These are phyloP conservation scores for Fomitopsis serialis DNA, from an alignment of 768 basidiomycete species.

Conservation along the genomic window DNA sequence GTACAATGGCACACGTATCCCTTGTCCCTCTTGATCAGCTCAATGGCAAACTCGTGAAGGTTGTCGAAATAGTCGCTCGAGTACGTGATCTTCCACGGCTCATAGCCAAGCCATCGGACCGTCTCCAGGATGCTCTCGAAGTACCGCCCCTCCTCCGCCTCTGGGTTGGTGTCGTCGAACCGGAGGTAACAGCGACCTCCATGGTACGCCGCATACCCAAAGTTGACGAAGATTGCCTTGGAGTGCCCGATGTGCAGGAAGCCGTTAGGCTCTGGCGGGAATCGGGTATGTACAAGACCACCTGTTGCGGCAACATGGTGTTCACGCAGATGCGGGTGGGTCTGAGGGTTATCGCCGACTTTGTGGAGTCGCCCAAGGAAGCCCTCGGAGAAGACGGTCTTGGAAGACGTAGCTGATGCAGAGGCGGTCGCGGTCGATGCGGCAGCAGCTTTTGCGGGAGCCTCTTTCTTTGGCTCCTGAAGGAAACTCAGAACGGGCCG, in stretches of 20 bases:
- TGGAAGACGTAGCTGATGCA: slow-evolving; percentile 35
- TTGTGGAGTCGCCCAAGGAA: slow-evolving; percentile 91
- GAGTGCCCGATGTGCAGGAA: slow-evolving; percentile 95
- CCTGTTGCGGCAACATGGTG: slow-evolving; percentile 76
- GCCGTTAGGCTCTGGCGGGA: slow-evolving; percentile 98
- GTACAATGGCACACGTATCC: slow-evolving; percentile 96
- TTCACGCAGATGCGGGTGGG: slow-evolving; percentile 69
- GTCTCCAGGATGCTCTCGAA: slow-evolving; percentile 96
- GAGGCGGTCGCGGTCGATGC: slow-evolving; percentile 27
- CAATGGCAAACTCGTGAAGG: slow-evolving; percentile 81
- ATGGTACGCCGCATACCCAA: slow-evolving; percentile 95
- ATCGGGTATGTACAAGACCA: slow-evolving; percentile 88
- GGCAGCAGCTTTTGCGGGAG: slow-evolving; percentile 26
- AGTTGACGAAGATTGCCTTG: slow-evolving; percentile 97
- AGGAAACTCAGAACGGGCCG: neutral
- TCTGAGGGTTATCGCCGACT: slow-evolving; percentile 90
- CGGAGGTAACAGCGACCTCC: slow-evolving; percentile 91
- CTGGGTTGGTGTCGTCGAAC: slow-evolving; percentile 98
- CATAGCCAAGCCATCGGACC: slow-evolving; percentile 94
- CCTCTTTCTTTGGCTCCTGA: slow-evolving; percentile 49
- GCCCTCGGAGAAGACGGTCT: slow-evolving; percentile 87
- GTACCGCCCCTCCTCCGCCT: slow-evolving; percentile 93
- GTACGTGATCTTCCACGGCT: slow-evolving; percentile 99
- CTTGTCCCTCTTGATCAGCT: slow-evolving; percentile 84
- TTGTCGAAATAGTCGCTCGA: slow-evolving; percentile 95